Evolutionary conservation across 2,329 filamentous ascomycete genomes (phyloP), one percentile per base, ranked within the genome.

Genomic region (Fusarium chlamydosporum): DNA sequence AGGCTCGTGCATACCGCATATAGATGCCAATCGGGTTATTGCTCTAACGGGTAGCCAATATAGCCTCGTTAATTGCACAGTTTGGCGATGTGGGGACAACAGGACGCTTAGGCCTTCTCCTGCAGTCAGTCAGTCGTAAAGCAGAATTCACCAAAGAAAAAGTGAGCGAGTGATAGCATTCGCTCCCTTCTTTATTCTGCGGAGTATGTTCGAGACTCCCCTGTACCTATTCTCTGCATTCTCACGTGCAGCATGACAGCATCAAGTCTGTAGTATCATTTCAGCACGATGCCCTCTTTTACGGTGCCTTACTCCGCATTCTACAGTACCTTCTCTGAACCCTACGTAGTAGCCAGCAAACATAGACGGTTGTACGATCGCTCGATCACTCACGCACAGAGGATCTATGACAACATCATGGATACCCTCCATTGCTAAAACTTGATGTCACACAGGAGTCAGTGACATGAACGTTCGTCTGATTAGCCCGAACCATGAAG

Each of bases 11-110:
- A 9, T 29, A 29, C 16, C 18, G 16, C 26, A 18, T 26, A n/a
- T 7, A n/a, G 12, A n/a, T 16, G 16, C 29, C 20, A 47, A 18
- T 31, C 45, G 29, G 27, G 46, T 59, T 53, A 61, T 70, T 51
- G 51, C 45, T 56, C 43, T 60, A 56, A 42, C 34, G 53, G 56
- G 42, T 45, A 34, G 41, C 41, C 16, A 58, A 31, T n/a, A 20
- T 26, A 34, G 48, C 45, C 18, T 40, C 43, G 61, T 23, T 72
- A 70, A 31, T 63, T 67, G 47, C 61, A 70, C 68, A 47, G 23
- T 20, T 29, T 11, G 35, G n/a, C 37, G n/a, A 40, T 57, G 59
- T 70, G 68, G 68, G 52, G 59, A 61, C 12, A 11, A 12, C 7
- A 11, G n/a, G n/a, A 33, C 59, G 70, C 71, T 72, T 51, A 65